Evolutionary conservation across 2,329 filamentous ascomycete species (phyloP), one percentile per base, ranked within the genome.

Genomic region (Colletotrichum cordylinicola): DNA sequence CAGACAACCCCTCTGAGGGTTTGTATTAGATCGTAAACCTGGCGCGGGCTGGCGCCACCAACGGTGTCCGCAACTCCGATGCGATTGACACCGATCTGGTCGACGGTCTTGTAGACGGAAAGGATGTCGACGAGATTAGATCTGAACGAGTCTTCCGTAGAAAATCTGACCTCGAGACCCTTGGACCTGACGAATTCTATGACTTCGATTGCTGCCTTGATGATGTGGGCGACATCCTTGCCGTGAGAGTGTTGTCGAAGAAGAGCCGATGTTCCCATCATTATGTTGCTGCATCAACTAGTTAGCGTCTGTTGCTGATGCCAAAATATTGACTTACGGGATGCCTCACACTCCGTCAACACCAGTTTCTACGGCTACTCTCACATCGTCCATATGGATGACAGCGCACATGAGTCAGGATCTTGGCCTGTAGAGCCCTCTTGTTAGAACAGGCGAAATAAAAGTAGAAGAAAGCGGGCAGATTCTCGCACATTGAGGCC

Each of bases 61-160:
- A 98, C 95, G 13, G 96, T 98, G 84, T 98, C 96, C 62, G 96
- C 96, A 83, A 98, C 95, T 87, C 96, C 96, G 4, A 98, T 95
- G 83, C 95, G 90, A 86, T 95, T 91, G 37, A 96, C 95, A 79
- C 95, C 95, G 79, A 94, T 92, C 86, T 94, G 93, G 86, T 96
- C 94, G 76, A 96, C 94, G n/a, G 94, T 94, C 78, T 90, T 93
- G 89, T 97, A 97, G 79, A 97, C 91, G 70, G 93, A 93, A 72
- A 97, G 90, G 52, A 97, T 90, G 83, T 98, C 95, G 77, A 96
- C 95, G 24, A 97, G 88, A 83, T 96, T 93, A 77, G 93, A 94
- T 79, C 95, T 91, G 92, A 97, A 96, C 4, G 94, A 96, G 84
- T 97, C 95, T 85, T 97, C 94, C 75, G 91, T 93, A 66, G 93